Conservation (phyloP, 2,329 filamentous ascomycete species). For the Clarireedia hainanense region DNA sequence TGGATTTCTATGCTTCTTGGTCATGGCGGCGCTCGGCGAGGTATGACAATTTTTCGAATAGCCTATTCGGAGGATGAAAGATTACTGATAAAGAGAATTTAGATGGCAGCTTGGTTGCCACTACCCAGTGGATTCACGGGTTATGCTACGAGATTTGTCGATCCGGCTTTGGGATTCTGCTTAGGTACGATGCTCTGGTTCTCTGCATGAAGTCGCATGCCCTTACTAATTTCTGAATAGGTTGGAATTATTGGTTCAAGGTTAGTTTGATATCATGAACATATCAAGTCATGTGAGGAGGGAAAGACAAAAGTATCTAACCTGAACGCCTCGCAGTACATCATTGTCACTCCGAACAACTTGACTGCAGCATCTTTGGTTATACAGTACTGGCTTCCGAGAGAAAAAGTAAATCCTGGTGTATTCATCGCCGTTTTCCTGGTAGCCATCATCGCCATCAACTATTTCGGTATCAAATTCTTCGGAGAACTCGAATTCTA, state of each 20-base stretch:
- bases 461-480: conserved; percentile 45
- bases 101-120: conserved; percentile 75
- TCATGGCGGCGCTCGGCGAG: conserved; percentile 61
- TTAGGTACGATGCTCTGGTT: conserved; percentile 46
- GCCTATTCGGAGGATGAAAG: neutral
- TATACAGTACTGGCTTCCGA: conserved; percentile 66
- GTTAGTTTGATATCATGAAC: conserved; percentile 8
- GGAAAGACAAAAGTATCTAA: neutral
- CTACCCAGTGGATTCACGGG: conserved; percentile 73
- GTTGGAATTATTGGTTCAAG: conserved; percentile 28
- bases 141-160: conserved; percentile 71
- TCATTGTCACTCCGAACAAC: conserved; percentile 80
- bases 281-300: neutral
- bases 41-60: conserved; percentile 9
- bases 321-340: conserved; percentile 49
- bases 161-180: conserved; percentile 73
- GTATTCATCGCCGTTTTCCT: conserved; percentile 72
- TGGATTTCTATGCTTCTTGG: conserved; percentile 66
- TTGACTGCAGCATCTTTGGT: conserved; percentile 73
- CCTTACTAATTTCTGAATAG: neutral
- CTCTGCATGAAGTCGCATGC: neutral
- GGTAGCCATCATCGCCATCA: conserved; percentile 54
- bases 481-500: conserved; percentile 46
- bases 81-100: neutral
- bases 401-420: conserved; percentile 61